A percentile compares a stretch with the other conserved stretches of the same genome.
These are phyloP conservation scores for Chlorella sorokiniana DNA, from an alignment of 139 green algal species.

Conservation along the genomic window DNA sequence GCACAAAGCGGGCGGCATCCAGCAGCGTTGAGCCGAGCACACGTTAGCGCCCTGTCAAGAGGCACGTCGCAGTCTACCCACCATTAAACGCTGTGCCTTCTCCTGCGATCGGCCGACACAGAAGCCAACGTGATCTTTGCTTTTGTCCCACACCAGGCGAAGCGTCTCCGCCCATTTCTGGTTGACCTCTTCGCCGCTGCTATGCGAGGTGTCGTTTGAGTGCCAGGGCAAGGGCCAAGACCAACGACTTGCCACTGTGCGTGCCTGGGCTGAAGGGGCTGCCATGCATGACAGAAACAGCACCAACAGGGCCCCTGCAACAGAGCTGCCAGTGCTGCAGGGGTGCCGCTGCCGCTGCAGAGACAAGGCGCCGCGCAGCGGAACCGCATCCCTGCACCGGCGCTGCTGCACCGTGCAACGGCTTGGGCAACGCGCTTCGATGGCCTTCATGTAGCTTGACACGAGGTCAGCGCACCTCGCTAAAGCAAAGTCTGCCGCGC, in stretches of 20 bases:
- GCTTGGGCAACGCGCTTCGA: too few species aligned
- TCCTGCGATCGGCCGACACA: constrained; percentile 40
- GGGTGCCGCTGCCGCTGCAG: too few species aligned
- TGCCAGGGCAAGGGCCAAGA: background rate
- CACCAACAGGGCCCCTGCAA: too few species aligned
- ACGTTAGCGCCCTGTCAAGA: too few species aligned
- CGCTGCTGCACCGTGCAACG: too few species aligned
- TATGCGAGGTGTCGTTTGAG: background rate
- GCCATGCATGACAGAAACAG: background rate
- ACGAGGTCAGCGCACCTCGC: too few species aligned
- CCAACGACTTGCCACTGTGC: background rate
- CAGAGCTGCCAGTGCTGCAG: too few species aligned
- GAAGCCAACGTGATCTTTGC: constrained; percentile 42
- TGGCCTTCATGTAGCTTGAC: too few species aligned
- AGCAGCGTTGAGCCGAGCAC: background rate
- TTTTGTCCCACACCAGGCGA: constrained; percentile 24
- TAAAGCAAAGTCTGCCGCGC: too few species aligned
- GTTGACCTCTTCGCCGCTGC: background rate
- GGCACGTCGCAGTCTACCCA: too few species aligned
- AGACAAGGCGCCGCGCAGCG: too few species aligned
- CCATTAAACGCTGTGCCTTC: constrained; percentile 28
- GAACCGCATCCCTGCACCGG: too few species aligned
- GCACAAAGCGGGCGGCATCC: background rate
- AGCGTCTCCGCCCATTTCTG: constrained; percentile 38
- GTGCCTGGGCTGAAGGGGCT: background rate